phyloP scores from a whole-genome alignment of 2,329 filamentous ascomycete species.

The Ceratocystis cubensis region DNA sequence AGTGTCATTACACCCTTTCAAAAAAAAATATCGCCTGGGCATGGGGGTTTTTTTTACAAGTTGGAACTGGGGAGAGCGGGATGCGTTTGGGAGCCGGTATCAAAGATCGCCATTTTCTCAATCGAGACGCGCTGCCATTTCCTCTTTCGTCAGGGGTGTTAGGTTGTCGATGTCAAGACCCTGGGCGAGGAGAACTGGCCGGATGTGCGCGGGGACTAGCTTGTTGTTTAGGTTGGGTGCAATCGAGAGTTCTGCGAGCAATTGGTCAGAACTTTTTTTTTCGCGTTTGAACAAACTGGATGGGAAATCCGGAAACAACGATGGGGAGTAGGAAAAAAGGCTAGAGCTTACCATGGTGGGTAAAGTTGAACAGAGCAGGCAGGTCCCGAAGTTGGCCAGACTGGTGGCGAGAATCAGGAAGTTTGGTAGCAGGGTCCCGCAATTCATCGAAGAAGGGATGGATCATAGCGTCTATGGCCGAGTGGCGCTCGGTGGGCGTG shows the following conservation, averaged over 20 bases:
- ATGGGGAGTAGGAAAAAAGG: neutral
- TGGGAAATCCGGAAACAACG: conserved; percentile 5
- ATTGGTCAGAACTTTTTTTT: conserved; percentile 24
- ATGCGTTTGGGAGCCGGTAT: neutral
- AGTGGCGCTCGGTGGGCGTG: conserved; percentile 87
- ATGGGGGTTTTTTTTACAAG: neutral
- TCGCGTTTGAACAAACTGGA: neutral
- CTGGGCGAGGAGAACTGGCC: conserved; percentile 56
- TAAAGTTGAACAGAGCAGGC: conserved; percentile 84
- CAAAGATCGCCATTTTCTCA: conserved; percentile 37
- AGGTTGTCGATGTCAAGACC: conserved; percentile 92
- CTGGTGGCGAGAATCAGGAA: conserved; percentile 88
- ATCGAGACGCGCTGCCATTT: conserved; percentile 96
- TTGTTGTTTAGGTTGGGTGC: conserved; percentile 74
- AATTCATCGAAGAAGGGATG: conserved; percentile 98
- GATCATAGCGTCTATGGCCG: conserved; percentile 90
- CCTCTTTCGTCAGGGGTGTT: conserved; percentile 77
- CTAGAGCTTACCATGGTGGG: conserved; percentile 64
- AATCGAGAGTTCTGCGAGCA: conserved; percentile 75
- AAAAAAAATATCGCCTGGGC: neutral
- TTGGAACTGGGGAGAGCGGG: neutral
- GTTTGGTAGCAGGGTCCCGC: conserved; percentile 74
- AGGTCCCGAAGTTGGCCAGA: conserved; percentile 69
- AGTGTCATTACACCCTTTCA: neutral
- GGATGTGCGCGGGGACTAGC: conserved; percentile 74